Base-by-base conservation (phyloP, 1,139 yeast genomes). In the Yamadazyma buinensis region DNA sequence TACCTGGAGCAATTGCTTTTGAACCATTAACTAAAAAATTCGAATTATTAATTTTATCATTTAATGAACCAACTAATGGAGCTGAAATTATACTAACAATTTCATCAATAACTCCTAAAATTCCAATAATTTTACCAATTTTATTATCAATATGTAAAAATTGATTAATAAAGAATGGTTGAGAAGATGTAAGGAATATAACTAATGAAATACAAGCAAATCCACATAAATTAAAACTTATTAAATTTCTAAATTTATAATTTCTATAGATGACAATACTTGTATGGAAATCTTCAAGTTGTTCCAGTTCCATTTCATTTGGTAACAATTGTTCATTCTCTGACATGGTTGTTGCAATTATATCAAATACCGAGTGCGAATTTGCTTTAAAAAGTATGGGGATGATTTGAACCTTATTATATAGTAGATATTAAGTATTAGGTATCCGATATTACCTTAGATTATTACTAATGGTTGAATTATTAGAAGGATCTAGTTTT, bases 131-230 rank as follows among this genome's bases (percentile, higher is more conserved):
- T 29, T 64, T 61, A 1, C 88, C 88, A 38, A 78, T 63, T 29
- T 64, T 61, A 5, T 58, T 51, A 6, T 64, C 54, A 8, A 74
- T 56, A 0, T 74, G 74, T 13, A 80, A 56, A 1, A 78, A 73
- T 46, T 78, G 80, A 5, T 76, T 66, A 26, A 82, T 61, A 51
- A 73, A 79, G 50, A 80, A 81, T 3, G 88, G 78, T 57, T 81
- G 88, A 1, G 86, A 75, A 5, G 86, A 71, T 23, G 80, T 67
- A 33, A 81, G 55, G 49, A 81, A 82, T n/a, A 82, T 87, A 29
- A 79, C 76, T 34, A 79, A 63, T 3, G 85, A 65, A 22, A 82
- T 73, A 30, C 79, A 66, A 23, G 71, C 67, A 48, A 79, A 76
- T 35, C 68, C 72, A 3, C 67, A 46, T 14, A 48, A 42, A 29